Conservation (phyloP, 2,329 filamentous ascomycete species). For the Didymella sp. region DNA sequence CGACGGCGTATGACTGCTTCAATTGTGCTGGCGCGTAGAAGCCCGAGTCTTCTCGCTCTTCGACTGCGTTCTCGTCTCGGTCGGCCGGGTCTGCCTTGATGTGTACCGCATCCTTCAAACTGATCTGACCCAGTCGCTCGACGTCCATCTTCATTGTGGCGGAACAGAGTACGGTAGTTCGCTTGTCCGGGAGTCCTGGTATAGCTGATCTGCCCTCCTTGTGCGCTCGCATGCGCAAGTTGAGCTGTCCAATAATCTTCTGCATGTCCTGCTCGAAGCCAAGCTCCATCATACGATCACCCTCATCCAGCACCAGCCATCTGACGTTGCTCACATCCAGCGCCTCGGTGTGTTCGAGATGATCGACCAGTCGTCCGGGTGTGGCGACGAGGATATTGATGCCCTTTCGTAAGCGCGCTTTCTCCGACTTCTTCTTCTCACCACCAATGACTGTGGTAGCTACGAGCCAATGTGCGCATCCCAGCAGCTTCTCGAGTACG, state of each 20-base stretch:
- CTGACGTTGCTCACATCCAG: slow-evolving; percentile 87
- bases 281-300: slow-evolving; percentile 97
- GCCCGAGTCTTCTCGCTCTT: slow-evolving; percentile 56
- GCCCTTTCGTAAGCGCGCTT: slow-evolving; percentile 90
- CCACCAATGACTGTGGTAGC: slow-evolving; percentile 81
- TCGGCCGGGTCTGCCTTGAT: slow-evolving; percentile 72
- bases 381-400: slow-evolving; percentile 96
- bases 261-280: slow-evolving; percentile 95
- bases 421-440: slow-evolving; percentile 81
- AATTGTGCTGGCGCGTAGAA: slow-evolving; percentile 90
- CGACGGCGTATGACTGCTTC: slow-evolving; percentile 88
- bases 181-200: slow-evolving; percentile 72
- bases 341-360: slow-evolving; percentile 89
- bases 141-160: slow-evolving; percentile 99
- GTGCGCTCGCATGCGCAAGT: slow-evolving; percentile 66
- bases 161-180: slow-evolving; percentile 90
- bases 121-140: slow-evolving; percentile 91
- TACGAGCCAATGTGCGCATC: slow-evolving; percentile 94
- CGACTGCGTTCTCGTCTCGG: slow-evolving; percentile 57
- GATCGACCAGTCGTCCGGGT: slow-evolving; percentile 87
- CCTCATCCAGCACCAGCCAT: slow-evolving; percentile 95
- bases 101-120: slow-evolving; percentile 88
- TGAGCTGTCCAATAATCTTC: slow-evolving; percentile 81
- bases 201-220: slow-evolving; percentile 67
- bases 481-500: slow-evolving; percentile 82